Percentiles rank a stretch among this genome's conserved stretches.
Conservation (phyloP, 176 grass and related monocot genomes). For the Pontederia crassipes region DNA sequence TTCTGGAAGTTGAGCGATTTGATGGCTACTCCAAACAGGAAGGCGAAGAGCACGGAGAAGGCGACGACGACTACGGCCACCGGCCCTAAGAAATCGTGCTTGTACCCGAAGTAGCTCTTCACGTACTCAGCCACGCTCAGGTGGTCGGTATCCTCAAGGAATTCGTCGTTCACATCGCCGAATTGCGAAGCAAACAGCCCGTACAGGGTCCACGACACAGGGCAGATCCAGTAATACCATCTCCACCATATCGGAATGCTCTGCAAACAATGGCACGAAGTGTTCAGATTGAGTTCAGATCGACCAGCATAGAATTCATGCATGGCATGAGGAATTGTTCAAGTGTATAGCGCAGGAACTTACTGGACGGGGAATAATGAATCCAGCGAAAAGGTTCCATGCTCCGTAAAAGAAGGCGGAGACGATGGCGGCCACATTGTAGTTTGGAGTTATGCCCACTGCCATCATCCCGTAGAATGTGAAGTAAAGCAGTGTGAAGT, state of each 20-base stretch:
- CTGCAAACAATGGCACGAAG: no score
- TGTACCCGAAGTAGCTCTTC: conserved; percentile 9
- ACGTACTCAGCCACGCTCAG: background rate
- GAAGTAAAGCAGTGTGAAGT: conserved; percentile 75
- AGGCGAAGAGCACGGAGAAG: conserved; percentile 6
- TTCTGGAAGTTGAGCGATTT: conserved; percentile 6
- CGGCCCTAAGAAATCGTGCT: background rate
- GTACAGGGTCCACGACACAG: conserved; percentile 2
- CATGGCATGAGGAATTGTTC: no score
- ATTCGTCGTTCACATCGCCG: background rate
- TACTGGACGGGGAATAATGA: conserved; percentile 61
- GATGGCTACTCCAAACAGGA: background rate
- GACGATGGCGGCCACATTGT: conserved; percentile 46
- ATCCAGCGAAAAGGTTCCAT: conserved; percentile 85
- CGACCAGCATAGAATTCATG: no score
- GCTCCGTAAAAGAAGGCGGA: conserved; percentile 41
- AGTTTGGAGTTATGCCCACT: conserved; percentile 63
- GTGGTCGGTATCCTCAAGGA: no score
- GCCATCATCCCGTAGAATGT: conserved; percentile 89
- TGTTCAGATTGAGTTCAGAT: no score
- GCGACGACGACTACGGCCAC: background rate
- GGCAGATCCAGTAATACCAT: conserved; percentile 2
- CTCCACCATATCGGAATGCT: conserved; percentile 8
- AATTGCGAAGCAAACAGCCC: conserved; percentile 1
- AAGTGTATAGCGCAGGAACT: conserved; percentile 8